Base-by-base conservation (phyloP, 1,284 basidiomycete genomes). In the Serendipita sp. region DNA sequence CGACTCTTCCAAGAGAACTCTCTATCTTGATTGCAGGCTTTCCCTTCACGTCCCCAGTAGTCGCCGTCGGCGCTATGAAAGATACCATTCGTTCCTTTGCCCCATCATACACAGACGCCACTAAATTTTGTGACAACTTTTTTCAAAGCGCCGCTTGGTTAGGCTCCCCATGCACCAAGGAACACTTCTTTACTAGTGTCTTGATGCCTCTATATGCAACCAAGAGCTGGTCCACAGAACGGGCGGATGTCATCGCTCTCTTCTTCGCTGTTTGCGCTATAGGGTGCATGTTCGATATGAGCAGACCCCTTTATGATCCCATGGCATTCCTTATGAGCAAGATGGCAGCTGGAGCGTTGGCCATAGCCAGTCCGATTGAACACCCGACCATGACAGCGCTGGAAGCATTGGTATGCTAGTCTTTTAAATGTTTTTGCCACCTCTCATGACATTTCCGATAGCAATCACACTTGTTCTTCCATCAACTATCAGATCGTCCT, bases 381-480 rank as follows among this genome's bases (percentile, higher is more conserved):
- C 17, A 34, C 15, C 53, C 53, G 34, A 58, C 53, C n/a, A 30
- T 58, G 32, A 58, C 53, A 30, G 12, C 26, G n/a, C 3, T 58
- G 12, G 53, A 58, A 30, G 53, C 53, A 10, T n/a, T 58, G 53
- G 53, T 58, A 58, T n/a, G 53, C 10, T 58, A 1, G 17, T 2
- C 2, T n/a, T n/a, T n/a, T 29, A 49, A 1, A n/a, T 2, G 45
- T n/a, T 4, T 1, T 10, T 22, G n/a, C 17, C 8, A 26, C 32
- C 30, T 12, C 1, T 58, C 2, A n/a, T 49, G 17, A 49, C 47
- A 1, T n/a, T 2, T 10, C 30, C 10, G 10, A 5, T 30, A 58
- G 53, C 53, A 58, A 58, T 2, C 30, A 30, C 32, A 58, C 30
- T 26, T 58, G 6, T 58, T 58, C 53, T 58, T 58, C n/a, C 53